These are phyloP conservation scores for Chenopodium quinoa DNA, from an alignment of 148 eudicot genomes.

Conservation along the genomic window DNA sequence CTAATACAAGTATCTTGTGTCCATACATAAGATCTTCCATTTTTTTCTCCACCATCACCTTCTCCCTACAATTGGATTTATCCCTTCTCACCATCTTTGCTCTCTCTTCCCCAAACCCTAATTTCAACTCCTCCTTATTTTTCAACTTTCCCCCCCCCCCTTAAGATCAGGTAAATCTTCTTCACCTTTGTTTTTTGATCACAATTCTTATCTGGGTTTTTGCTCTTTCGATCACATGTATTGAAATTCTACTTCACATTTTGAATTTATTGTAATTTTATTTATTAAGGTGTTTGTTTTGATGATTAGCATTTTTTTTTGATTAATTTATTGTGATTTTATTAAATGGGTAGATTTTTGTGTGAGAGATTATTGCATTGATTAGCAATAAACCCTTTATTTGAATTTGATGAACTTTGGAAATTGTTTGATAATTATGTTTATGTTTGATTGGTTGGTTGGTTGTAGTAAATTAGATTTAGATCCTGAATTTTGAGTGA, in stretches of 20 bases:
- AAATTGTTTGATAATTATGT: neutral
- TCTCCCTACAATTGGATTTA: slow-evolving; percentile 22
- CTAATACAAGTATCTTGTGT: slow-evolving; percentile 1
- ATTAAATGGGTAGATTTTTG: neutral
- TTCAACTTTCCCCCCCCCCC: neutral
- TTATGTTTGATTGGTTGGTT: neutral
- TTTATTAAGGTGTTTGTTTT: slow-evolving; percentile 26
- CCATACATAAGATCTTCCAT: slow-evolving; percentile 21
- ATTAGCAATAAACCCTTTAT: slow-evolving; percentile 16
- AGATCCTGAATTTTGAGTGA: slow-evolving; percentile 20
- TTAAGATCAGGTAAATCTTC: slow-evolving; percentile 47
- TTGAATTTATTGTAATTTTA: slow-evolving; percentile 22
- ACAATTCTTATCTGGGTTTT: slow-evolving; percentile 32
- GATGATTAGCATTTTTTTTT: slow-evolving; percentile 21
- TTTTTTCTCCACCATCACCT: slow-evolving; percentile 15
- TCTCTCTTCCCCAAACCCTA: slow-evolving; percentile 55
- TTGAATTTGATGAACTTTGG: slow-evolving; percentile 3
- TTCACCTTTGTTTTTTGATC: slow-evolving; percentile 28
- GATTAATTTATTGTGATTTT: neutral
- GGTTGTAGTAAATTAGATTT: slow-evolving; percentile 16
- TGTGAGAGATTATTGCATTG: slow-evolving; percentile 25
- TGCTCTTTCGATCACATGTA: slow-evolving; percentile 27
- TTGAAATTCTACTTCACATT: slow-evolving; percentile 6
- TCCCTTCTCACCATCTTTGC: slow-evolving; percentile 18
- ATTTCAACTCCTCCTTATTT: slow-evolving; percentile 28